Evolutionary conservation across 345 rosid species (phyloP), one percentile per base, ranked within the genome.

Genomic region (Salix viminalis): DNA sequence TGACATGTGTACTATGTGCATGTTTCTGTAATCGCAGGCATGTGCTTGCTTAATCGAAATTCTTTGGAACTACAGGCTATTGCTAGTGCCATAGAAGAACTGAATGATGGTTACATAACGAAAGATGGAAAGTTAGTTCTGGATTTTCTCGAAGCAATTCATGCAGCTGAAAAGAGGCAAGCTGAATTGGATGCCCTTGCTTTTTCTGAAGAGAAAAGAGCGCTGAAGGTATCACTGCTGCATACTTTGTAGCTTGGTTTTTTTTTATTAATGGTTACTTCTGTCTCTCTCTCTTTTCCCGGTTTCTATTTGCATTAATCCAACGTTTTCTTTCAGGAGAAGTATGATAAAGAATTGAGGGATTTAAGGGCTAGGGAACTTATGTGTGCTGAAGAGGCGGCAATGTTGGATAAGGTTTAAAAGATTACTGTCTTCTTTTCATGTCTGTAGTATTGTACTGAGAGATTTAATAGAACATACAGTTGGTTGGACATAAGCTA

Each of bases 311-410:
- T 56, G 28, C 28, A 56, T 24, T 56, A 21, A 56, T 56, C 62
- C 62, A 9, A 3, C 5, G 13, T 18, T 39, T 65, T 44, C 28
- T 28, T 82, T 75, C 86, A 94, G 98, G 98, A 89, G 78, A 91
- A 88, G 86, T 92, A 88, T 74, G 99, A 96, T 81, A 96, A 88
- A 79, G 93, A 94, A 80, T 76, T 94, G 84, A 89, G 93, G 83
- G 97, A 96, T 84, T 89, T 86, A 39, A 92, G 93, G 83, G 97
- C 95, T 4, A 91, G 97, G 81, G 97, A 92, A 77, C 93, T 96
- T 54, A 96, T 96, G 99, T 92, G 75, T 77, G 88, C 90, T 21
- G 98, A 96, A 88, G 97, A 96, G 87, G 99, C 95, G 39, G 98
- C 98, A 64, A 88, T 96, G 61, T 79, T 94, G 82, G 95, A 96